phyloP scores from a whole-genome alignment of 2,329 filamentous ascomycete genomes.

The Aureobasidium vineae region DNA sequence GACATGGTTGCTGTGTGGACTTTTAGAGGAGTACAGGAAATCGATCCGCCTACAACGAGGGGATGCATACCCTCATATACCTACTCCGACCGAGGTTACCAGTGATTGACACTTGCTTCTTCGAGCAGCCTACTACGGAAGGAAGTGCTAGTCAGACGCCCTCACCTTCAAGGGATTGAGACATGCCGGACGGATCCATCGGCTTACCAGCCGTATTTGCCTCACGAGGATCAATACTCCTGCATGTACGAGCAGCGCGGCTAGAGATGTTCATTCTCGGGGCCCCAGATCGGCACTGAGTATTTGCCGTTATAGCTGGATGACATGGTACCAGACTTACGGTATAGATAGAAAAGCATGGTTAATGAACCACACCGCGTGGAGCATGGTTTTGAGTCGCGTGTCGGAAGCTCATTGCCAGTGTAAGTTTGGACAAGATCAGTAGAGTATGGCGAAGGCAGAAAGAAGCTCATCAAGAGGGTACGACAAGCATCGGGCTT shows the following conservation, averaged over 20 bases:
- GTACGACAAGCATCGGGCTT: slow-evolving; percentile 5
- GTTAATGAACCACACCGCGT: background rate
- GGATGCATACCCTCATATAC: background rate
- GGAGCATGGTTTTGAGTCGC: background rate
- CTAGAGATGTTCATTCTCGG: background rate
- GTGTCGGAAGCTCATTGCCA: background rate
- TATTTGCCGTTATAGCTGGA: background rate
- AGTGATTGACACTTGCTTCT: background rate
- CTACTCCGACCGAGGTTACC: slow-evolving; percentile 2
- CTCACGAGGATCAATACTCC: background rate
- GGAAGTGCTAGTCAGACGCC: background rate
- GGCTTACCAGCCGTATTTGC: slow-evolving; percentile 5
- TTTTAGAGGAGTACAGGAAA: background rate
- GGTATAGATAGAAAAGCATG: background rate
- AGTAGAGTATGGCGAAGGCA: background rate
- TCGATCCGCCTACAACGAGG: background rate
- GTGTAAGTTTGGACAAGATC: background rate
- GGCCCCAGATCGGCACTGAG: background rate
- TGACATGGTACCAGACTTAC: background rate
- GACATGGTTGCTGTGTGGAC: background rate
- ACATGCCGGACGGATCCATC: slow-evolving; percentile 2
- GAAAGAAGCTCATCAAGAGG: slow-evolving; percentile 19
- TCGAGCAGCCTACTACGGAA: background rate
- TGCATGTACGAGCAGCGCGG: slow-evolving; percentile 5
- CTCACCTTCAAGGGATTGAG: background rate